Evolutionary conservation across 2,329 filamentous ascomycete species (phyloP).

Genomic region (Cladosporium sp.): DNA sequence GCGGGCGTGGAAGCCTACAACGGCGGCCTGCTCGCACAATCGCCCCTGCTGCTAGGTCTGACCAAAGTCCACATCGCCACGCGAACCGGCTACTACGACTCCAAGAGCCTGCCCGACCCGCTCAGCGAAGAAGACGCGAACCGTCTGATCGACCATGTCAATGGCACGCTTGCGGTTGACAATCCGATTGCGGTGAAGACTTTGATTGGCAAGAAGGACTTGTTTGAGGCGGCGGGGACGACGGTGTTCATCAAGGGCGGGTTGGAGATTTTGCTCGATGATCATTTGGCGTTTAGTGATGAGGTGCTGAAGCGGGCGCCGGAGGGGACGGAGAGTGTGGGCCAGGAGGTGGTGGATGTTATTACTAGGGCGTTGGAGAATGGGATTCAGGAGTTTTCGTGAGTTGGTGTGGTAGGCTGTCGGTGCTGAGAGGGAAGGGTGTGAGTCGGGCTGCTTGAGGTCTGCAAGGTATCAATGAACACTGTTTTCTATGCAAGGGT

Average conservation of each 20-base stretch:
- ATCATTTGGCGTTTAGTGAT: constrained; percentile 11
- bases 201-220: constrained; percentile 5
- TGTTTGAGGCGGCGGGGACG: constrained; percentile 10
- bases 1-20: constrained; percentile 21
- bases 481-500: no score
- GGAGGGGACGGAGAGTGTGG: not conserved
- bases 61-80: constrained; percentile 17
- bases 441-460: no score
- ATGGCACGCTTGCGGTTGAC: constrained; percentile 15
- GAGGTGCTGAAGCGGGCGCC: constrained; percentile 11
- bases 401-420: no score
- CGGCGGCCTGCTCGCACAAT: constrained; percentile 20
- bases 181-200: constrained; percentile 14
- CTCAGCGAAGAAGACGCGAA: constrained; percentile 14
- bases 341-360: constrained; percentile 8
- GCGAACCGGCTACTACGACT: constrained; percentile 18
- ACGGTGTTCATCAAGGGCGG: constrained; percentile 4
- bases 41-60: constrained; percentile 9
- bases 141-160: constrained; percentile 17
- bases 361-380: constrained; percentile 11
- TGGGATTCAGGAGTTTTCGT: constrained; percentile 6
- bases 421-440: no score
- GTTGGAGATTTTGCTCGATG: constrained; percentile 4
- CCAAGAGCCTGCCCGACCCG: constrained; percentile 10
- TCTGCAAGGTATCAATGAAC: no score